Evolutionary conservation across 768 basidiomycete species (phyloP).

Genomic region (Trametes maxima): DNA sequence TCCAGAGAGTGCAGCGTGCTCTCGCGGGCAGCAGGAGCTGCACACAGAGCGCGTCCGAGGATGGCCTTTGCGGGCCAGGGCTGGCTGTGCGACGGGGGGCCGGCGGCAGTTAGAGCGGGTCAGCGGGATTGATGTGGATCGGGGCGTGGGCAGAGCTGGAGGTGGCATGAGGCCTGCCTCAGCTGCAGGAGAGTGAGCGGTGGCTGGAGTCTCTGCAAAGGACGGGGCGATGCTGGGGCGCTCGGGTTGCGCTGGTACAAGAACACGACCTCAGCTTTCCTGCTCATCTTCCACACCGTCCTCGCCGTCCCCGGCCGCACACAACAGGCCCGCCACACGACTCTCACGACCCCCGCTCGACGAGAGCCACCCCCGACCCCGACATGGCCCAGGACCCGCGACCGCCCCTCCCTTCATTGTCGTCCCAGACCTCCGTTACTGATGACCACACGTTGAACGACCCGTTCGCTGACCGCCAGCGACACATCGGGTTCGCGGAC

Average conservation of each 20-base stretch:
- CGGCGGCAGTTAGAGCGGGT: too few relatives aligned
- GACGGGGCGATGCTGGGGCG: slow-evolving; percentile 16
- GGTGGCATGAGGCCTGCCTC: background rate
- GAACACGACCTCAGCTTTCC: slow-evolving; percentile 12
- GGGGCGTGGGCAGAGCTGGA: too few relatives aligned
- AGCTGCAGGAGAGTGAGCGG: background rate
- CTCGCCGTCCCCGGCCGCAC: slow-evolving; percentile 7
- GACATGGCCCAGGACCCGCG: slow-evolving; percentile 31
- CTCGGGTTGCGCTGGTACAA: slow-evolving; percentile 14
- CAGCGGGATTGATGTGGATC: too few relatives aligned
- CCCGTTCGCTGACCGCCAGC: slow-evolving; percentile 72
- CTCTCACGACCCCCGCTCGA: background rate
- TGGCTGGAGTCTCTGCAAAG: slow-evolving; percentile 16
- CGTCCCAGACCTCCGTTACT: slow-evolving; percentile 41
- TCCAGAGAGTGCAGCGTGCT: background rate
- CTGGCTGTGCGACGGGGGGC: too few relatives aligned
- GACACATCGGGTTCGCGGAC: slow-evolving; percentile 63
- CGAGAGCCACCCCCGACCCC: background rate
- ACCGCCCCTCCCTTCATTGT: slow-evolving; percentile 31
- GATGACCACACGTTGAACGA: slow-evolving; percentile 48
- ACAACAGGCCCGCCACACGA: slow-evolving; percentile 12
- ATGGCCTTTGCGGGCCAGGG: too few relatives aligned
- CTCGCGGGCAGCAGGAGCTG: background rate
- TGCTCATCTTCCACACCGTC: slow-evolving; percentile 19
- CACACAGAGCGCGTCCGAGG: too few relatives aligned